A percentile compares a stretch with the other conserved stretches of the same genome.
phyloP scores from a whole-genome alignment of 1,284 basidiomycete species.

The Ceratorhiza oryzae-sativae region DNA sequence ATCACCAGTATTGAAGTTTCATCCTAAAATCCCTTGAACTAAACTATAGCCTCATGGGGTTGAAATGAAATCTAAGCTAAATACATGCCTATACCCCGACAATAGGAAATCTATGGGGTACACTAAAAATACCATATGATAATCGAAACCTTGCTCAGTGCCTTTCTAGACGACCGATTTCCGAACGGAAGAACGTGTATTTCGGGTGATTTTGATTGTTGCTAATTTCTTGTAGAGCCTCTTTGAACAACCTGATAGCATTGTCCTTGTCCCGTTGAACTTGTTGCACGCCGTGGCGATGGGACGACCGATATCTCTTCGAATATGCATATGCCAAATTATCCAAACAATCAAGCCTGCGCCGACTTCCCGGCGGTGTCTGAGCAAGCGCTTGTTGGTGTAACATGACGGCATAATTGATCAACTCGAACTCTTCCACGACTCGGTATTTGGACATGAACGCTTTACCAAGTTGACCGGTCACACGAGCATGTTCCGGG shows the following conservation, averaged over 20 bases:
- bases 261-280: too few species aligned
- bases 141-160: too few species aligned
- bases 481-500: slow-evolving; percentile 19
- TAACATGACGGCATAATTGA: slow-evolving; percentile 13
- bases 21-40: too few species aligned
- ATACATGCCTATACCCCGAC: too few species aligned
- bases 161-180: not conserved
- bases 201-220: not conserved
- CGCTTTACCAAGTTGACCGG: not conserved
- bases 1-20: too few species aligned
- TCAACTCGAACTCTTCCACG: not conserved
- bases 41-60: too few species aligned
- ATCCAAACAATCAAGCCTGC: not conserved
- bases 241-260: too few species aligned
- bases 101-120: too few species aligned
- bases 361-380: not conserved
- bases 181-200: not conserved
- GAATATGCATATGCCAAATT: slow-evolving; percentile 20
- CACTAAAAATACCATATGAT: too few species aligned
- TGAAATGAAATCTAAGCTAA: too few species aligned
- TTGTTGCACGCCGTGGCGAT: not conserved
- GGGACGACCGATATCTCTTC: slow-evolving; percentile 1
- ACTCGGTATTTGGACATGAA: slow-evolving; percentile 19
- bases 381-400: slow-evolving; percentile 19
- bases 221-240: too few species aligned